Conservation (phyloP, 2,329 filamentous ascomycete species). For the Catunica adiposa region DNA sequence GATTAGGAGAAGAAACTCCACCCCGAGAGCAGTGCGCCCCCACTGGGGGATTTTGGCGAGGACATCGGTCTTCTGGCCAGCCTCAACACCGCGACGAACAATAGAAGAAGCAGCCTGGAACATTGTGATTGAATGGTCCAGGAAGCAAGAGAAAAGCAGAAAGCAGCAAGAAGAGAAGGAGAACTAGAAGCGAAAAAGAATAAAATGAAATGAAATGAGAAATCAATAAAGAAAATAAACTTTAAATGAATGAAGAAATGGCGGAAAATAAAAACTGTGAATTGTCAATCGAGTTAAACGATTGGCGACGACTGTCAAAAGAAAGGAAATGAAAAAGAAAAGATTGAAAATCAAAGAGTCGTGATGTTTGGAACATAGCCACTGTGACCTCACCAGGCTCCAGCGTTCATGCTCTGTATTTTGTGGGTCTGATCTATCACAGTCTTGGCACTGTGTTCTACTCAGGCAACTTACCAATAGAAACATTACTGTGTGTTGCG, state of each 20-base stretch:
- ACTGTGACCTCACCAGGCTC: too few relatives aligned
- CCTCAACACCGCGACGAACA: slow-evolving; percentile 3
- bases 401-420: too few relatives aligned
- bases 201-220: not conserved
- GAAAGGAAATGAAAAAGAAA: not conserved
- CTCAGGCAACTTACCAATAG: too few relatives aligned
- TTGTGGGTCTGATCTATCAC: too few relatives aligned
- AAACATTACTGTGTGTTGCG: not conserved
- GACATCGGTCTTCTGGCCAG: not conserved
- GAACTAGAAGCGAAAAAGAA: not conserved
- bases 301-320: not conserved
- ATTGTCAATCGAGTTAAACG: not conserved
- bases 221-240: slow-evolving; percentile 1
- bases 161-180: not conserved
- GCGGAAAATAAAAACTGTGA: not conserved
- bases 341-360: not conserved
- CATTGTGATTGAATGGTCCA: not conserved
- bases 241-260: not conserved
- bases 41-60: slow-evolving; percentile 6
- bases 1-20: slow-evolving; percentile 3
- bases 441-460: not conserved
- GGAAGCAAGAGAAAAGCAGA: not conserved
- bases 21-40: not conserved
- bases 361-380: too few relatives aligned
- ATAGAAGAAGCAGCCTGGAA: not conserved